Base-by-base conservation (phyloP, 306 rosid genomes). In the Chamaecrista fasciculata region DNA sequence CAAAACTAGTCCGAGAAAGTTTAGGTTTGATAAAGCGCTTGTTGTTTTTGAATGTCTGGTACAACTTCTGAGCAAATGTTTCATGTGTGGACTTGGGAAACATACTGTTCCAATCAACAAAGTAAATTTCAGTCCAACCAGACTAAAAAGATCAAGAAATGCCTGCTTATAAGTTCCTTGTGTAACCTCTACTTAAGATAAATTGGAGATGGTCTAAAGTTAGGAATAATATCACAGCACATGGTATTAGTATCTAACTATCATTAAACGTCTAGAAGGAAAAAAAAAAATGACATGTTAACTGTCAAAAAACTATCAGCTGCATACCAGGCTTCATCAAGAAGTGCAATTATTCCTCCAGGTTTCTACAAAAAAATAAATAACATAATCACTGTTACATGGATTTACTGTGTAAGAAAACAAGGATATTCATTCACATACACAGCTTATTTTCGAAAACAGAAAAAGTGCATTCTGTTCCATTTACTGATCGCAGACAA, bases 271-370 rank as follows among this genome's bases (percentile, higher is more conserved):
- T 44, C 5, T 0, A 15, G 5, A 15, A 44, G n/a, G 14, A n/a
- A n/a, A 44, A 44, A 33, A 33, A 33, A n/a, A n/a, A n/a, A n/a
- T n/a, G n/a, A n/a, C n/a, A n/a, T n/a, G n/a, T 28, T 28, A 2
- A 28, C 1, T 44, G 8, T 15, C 50, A 4, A 3, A 44, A 11
- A 14, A 42, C 50, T 44, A 42, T 42, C 51, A 78, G 77, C 56
- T 26, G 39, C 86, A 64, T 81, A 87, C 92, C 92, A 87, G 83
- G 92, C 92, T 82, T 87, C 92, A 63, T 87, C 92, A 51, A 87
- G 69, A 34, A 87, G 92, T 50, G 92, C 78, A 53, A 87, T 84
- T 44, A 87, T 76, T 67, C 92, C 92, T 63, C 92, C 92, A 62
- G 92, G 92, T 84, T 87, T 51, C 58, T 51, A n/a, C 6, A 42